Evolutionary conservation across 2,329 filamentous ascomycete species (phyloP).

Genomic region (Cladosporium halotolerans): DNA sequence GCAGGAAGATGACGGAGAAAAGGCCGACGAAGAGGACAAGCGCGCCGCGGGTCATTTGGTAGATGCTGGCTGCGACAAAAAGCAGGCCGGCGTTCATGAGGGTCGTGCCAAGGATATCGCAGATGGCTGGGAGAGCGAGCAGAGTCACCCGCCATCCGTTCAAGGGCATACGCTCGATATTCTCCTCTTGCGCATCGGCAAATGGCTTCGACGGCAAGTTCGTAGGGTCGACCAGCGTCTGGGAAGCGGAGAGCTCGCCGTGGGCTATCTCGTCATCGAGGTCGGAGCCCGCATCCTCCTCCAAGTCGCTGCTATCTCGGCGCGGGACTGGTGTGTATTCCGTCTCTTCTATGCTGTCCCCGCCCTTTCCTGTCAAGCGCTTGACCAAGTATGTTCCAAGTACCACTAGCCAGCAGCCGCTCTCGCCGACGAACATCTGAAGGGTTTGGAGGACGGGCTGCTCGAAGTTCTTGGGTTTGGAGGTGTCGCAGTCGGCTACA

Average conservation of each 20-base stretch:
- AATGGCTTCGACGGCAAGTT: conserved; percentile 47
- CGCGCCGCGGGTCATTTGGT: conserved; percentile 96
- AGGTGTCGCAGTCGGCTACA: conserved; percentile 76
- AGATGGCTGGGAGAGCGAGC: conserved; percentile 79
- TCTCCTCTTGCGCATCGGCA: conserved; percentile 42
- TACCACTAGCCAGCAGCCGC: conserved; percentile 91
- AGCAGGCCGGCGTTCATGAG: conserved; percentile 94
- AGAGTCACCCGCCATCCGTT: conserved; percentile 65
- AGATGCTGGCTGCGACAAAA: conserved; percentile 91
- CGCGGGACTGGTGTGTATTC: conserved; percentile 25
- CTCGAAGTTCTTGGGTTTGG: conserved; percentile 69
- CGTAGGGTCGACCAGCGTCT: conserved; percentile 33
- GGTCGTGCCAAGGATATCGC: conserved; percentile 91
- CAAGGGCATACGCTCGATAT: conserved; percentile 48
- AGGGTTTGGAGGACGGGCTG: conserved; percentile 93
- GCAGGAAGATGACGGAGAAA: conserved; percentile 88
- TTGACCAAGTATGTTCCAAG: conserved; percentile 62
- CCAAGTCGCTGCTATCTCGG: conserved; percentile 28
- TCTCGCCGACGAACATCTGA: conserved; percentile 97
- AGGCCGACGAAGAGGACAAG: conserved; percentile 92
- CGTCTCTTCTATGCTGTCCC: conserved; percentile 19
- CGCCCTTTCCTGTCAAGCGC: conserved; percentile 28
- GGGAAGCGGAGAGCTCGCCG: conserved; percentile 29
- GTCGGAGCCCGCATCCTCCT: conserved; percentile 24
- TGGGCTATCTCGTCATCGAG: conserved; percentile 31